Conservation (phyloP, 305 asterid species). For the Fraxinus sp. region DNA sequence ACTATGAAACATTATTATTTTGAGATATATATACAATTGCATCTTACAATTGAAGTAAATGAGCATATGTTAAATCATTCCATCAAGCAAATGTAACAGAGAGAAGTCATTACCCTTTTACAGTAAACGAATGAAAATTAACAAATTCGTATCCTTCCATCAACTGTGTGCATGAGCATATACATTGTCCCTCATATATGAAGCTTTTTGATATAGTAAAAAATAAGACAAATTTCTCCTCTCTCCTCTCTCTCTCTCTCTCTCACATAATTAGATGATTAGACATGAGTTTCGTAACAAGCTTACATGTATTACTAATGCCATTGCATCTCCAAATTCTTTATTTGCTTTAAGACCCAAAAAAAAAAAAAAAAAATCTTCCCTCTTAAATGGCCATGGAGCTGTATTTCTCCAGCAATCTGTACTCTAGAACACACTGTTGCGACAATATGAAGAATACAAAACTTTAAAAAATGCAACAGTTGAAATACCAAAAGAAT, state of each 20-base stretch:
- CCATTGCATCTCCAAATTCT: background rate
- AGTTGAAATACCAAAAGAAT: background rate
- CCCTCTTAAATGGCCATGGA: background rate
- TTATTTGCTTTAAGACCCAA: background rate
- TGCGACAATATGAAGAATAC: background rate
- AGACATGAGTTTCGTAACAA: background rate
- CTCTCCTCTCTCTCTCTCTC: background rate
- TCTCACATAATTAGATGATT: background rate
- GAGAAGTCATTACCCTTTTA: background rate
- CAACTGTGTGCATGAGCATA: background rate
- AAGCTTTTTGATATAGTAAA: background rate
- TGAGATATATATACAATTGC: background rate
- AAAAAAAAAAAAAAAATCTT: background rate
- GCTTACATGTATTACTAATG: background rate
- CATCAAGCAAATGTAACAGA: background rate
- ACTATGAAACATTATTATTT: background rate
- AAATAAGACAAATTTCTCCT: background rate
- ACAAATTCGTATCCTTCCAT: background rate
- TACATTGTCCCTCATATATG: background rate
- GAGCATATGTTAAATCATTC: background rate
- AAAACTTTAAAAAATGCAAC: background rate
- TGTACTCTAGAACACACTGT: background rate
- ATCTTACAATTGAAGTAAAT: slow-evolving; percentile 8
- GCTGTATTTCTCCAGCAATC: background rate
- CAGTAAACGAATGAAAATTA: background rate